Conservation (phyloP, 208 protist genomes). For the Leishmania aethiopica region DNA sequence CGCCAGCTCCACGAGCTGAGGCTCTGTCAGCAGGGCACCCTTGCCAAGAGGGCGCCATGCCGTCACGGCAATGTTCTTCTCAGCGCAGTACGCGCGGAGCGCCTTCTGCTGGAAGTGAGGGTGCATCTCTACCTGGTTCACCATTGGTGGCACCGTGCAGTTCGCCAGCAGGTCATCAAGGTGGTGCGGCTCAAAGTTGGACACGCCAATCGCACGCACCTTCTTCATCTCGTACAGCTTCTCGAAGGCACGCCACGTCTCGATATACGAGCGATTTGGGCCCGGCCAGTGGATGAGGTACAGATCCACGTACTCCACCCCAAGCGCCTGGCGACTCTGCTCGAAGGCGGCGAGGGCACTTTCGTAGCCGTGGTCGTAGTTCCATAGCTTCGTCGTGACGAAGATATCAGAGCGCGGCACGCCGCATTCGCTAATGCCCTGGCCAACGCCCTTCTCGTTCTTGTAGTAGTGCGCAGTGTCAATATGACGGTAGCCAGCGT, state of each 20-base stretch:
- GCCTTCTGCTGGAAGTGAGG: slow-evolving; percentile 63
- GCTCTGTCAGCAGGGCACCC: slow-evolving; percentile 41
- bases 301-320: slow-evolving; percentile 95
- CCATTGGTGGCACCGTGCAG: slow-evolving; percentile 72
- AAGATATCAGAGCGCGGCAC: slow-evolving; percentile 90
- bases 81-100: slow-evolving; percentile 69
- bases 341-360: slow-evolving; percentile 71
- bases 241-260: slow-evolving; percentile 73
- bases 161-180: slow-evolving; percentile 62
- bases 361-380: slow-evolving; percentile 63
- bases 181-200: slow-evolving; percentile 81
- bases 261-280: slow-evolving; percentile 44
- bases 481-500: slow-evolving; percentile 87
- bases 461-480: slow-evolving; percentile 84
- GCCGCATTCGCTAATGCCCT: slow-evolving; percentile 52
- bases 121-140: slow-evolving; percentile 95
- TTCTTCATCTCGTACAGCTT: slow-evolving; percentile 70
- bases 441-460: slow-evolving; percentile 78
- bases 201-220: slow-evolving; percentile 89
- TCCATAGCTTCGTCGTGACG: slow-evolving; percentile 91
- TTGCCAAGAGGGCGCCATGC: slow-evolving; percentile 88
- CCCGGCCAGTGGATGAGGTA: slow-evolving; percentile 97
- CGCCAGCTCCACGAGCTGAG: slow-evolving; percentile 46
- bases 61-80: slow-evolving; percentile 75
- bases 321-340: slow-evolving; percentile 75